Percentiles rank a stretch among this genome's conserved stretches.
Conservation (phyloP, 2,329 filamentous ascomycete genomes). For the Colletotrichum sojae region DNA sequence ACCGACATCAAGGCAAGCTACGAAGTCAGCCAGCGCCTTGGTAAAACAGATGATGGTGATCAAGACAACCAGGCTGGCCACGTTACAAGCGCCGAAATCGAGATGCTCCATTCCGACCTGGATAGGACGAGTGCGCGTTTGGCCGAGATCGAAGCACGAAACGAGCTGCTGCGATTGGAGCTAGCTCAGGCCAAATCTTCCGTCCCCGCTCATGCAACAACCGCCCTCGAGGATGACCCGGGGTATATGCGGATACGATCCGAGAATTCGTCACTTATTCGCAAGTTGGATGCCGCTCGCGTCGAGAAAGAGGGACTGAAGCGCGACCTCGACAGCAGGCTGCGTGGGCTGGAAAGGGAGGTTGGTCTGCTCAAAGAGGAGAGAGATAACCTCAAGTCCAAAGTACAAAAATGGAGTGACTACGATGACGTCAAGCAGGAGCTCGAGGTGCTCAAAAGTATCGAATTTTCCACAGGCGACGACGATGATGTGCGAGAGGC, state of each 20-base stretch:
- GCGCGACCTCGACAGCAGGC: constrained; percentile 80
- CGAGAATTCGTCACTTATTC: constrained; percentile 92
- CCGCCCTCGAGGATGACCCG: constrained; percentile 88
- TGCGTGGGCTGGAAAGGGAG: constrained; percentile 86
- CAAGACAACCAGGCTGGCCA: constrained; percentile 70
- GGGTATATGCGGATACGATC: constrained; percentile 88
- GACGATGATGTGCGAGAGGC: constrained; percentile 71
- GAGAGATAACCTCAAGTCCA: constrained; percentile 82
- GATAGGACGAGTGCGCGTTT: constrained; percentile 90
- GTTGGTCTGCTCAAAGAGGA: constrained; percentile 82
- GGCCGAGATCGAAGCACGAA: constrained; percentile 92
- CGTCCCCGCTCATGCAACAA: constrained; percentile 70
- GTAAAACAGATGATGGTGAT: constrained; percentile 76
- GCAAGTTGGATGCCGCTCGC: constrained; percentile 86
- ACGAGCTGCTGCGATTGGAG: constrained; percentile 92
- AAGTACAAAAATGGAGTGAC: constrained; percentile 90
- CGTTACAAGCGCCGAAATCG: constrained; percentile 89
- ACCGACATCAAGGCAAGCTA: constrained; percentile 98
- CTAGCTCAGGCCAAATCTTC: constrained; percentile 90
- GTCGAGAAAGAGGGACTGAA: constrained; percentile 88
- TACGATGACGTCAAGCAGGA: constrained; percentile 98
- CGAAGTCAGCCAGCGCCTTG: constrained; percentile 93
- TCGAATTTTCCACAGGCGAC: constrained; percentile 94
- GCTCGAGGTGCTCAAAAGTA: constrained; percentile 95
- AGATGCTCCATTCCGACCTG: constrained; percentile 92